A percentile compares a stretch with the other conserved stretches of the same genome.
Conservation (phyloP, 768 basidiomycete genomes). For the Termitomyces sp. region DNA sequence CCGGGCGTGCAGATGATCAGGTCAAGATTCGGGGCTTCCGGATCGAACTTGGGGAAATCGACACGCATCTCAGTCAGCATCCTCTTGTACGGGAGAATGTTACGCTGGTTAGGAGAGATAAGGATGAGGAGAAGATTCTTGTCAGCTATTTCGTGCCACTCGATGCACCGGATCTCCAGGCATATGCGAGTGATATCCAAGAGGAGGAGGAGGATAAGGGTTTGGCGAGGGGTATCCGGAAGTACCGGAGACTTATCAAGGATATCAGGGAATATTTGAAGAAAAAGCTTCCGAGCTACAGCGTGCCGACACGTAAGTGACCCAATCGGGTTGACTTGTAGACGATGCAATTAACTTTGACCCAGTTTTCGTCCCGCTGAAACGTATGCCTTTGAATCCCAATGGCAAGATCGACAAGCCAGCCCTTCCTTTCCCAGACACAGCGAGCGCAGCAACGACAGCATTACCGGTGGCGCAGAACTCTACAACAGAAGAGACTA, state of each 20-base stretch:
- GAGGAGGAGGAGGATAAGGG: conserved; percentile 53
- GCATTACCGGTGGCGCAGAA: conserved; percentile 31
- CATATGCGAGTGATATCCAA: conserved; percentile 61
- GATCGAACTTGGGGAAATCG: conserved; percentile 97
- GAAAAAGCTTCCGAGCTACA: conserved; percentile 94
- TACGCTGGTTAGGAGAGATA: conserved; percentile 92
- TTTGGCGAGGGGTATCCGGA: conserved; percentile 70
- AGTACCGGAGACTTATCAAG: conserved; percentile 85
- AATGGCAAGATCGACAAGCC: conserved; percentile 99
- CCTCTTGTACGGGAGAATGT: conserved; percentile 96
- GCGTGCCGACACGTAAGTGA: conserved; percentile 79
- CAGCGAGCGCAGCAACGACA: conserved; percentile 55
- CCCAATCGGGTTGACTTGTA: conserved; percentile 1
- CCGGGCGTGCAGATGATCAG: conserved; percentile 95
- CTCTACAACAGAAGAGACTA: conserved; percentile 69
- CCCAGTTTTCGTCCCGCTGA: conserved; percentile 88
- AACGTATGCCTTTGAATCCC: conserved; percentile 95
- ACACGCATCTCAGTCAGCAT: conserved; percentile 91
- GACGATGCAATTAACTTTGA: not conserved
- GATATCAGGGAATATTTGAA: conserved; percentile 94
- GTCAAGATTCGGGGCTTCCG: conserved; percentile 99
- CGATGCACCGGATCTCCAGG: conserved; percentile 58
- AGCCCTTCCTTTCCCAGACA: conserved; percentile 97
- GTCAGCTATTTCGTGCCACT: conserved; percentile 96
- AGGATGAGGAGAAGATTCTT: conserved; percentile 98